phyloP scores from a whole-genome alignment of 169 alveolate species.

The Eimeria falciformis region DNA sequence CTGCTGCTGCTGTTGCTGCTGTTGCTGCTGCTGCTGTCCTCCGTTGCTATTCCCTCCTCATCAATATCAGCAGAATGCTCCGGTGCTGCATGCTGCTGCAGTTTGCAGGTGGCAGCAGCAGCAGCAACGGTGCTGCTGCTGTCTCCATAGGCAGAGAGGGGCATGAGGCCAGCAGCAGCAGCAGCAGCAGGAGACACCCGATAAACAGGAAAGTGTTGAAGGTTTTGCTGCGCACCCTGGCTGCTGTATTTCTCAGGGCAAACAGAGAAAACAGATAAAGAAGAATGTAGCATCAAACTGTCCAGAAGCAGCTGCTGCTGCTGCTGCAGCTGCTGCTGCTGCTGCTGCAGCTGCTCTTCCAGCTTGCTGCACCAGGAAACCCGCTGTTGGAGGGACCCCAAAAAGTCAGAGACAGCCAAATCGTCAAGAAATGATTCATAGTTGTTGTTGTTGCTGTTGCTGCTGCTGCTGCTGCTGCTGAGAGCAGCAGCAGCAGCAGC shows the following conservation, averaged over 20 bases:
- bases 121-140: too few relatives aligned
- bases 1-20: conserved; percentile 41
- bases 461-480: conserved; percentile 29
- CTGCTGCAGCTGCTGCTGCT: not conserved
- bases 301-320: conserved; percentile 1
- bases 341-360: not conserved
- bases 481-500: conserved; percentile 1
- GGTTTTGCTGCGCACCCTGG: not conserved
- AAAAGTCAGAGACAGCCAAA: not conserved
- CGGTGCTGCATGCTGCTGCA: too few relatives aligned
- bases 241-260: not conserved
- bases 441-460: conserved; percentile 23
- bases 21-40: not conserved
- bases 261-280: not conserved
- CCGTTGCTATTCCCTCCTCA: too few relatives aligned
- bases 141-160: too few relatives aligned
- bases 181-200: conserved; percentile 8
- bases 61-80: too few relatives aligned
- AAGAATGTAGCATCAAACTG: not conserved
- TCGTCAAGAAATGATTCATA: not conserved
- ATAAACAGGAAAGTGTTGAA: not conserved
- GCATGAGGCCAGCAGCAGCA: not conserved
- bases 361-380: not conserved
- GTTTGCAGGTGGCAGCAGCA: too few relatives aligned
- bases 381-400: conserved; percentile 32